A percentile compares a stretch with the other conserved stretches of the same genome.
These are phyloP conservation scores for Phytophthora syringae DNA, from an alignment of 352 stramenopile genomes.

Conservation along the genomic window DNA sequence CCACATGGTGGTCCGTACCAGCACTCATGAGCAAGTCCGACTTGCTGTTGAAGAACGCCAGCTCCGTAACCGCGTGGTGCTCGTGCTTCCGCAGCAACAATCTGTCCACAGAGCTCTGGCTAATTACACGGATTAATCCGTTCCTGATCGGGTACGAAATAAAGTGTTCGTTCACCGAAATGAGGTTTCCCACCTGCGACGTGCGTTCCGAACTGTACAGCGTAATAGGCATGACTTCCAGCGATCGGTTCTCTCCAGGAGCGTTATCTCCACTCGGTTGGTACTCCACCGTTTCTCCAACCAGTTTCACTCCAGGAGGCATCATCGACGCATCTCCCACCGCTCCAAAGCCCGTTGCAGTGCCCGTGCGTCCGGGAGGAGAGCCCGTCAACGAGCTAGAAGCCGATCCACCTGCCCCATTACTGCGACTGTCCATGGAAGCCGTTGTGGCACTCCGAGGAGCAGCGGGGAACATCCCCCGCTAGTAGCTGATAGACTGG, in stretches of 20 bases:
- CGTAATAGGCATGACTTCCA: conserved; percentile 88
- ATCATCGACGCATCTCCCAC: conserved; percentile 16
- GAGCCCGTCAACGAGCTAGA: conserved; percentile 53
- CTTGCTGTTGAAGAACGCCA: conserved; percentile 77
- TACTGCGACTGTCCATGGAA: conserved; percentile 48
- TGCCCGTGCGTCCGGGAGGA: conserved; percentile 40
- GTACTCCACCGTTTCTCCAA: conserved; percentile 65
- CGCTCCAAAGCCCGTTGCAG: conserved; percentile 26
- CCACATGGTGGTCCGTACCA: conserved; percentile 77
- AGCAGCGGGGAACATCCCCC: conserved; percentile 44
- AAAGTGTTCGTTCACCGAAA: conserved; percentile 85
- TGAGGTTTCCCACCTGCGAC: conserved; percentile 74
- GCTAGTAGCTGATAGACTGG: conserved; percentile 34
- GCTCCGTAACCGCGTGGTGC: conserved; percentile 71
- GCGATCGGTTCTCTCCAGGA: conserved; percentile 50
- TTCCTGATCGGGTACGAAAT: conserved; percentile 90
- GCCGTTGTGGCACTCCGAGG: conserved; percentile 43
- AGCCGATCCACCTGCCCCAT: conserved; percentile 43
- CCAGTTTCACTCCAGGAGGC: conserved; percentile 56
- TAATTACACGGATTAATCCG: conserved; percentile 85
- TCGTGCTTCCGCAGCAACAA: conserved; percentile 81
- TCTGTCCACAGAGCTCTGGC: conserved; percentile 77
- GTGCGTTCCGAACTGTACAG: conserved; percentile 81
- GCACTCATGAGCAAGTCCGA: conserved; percentile 74
- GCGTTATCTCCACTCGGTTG: conserved; percentile 44